phyloP scores from a whole-genome alignment of 1,284 basidiomycete genomes.

The Heterobasidion irregulare region DNA sequence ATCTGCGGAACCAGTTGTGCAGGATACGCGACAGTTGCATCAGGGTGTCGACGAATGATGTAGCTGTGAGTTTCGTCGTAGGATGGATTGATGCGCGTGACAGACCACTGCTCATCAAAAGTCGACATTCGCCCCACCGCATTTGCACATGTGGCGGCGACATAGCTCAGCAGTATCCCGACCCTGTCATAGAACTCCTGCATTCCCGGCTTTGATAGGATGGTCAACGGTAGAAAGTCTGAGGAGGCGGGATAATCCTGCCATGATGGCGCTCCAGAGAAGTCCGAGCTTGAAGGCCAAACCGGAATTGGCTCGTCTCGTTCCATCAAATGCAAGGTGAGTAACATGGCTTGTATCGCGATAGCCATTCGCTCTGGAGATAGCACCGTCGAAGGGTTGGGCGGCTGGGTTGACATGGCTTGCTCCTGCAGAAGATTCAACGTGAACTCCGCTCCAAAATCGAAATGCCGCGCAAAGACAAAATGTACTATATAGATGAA shows the following conservation, averaged over 20 bases:
- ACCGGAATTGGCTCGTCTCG: slow-evolving; percentile 57
- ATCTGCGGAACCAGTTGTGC: slow-evolving; percentile 57
- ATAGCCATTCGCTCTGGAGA: slow-evolving; percentile 70
- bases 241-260: slow-evolving; percentile 71
- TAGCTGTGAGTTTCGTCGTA: slow-evolving; percentile 66
- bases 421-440: slow-evolving; percentile 73
- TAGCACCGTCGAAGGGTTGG: slow-evolving; percentile 35
- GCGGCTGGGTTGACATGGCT: slow-evolving; percentile 33
- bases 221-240: slow-evolving; percentile 44
- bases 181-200: slow-evolving; percentile 69
- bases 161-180: slow-evolving; percentile 51
- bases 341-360: slow-evolving; percentile 70
- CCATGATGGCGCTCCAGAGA: slow-evolving; percentile 47
- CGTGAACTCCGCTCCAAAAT: slow-evolving; percentile 80
- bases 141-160: slow-evolving; percentile 61
- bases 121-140: slow-evolving; percentile 72
- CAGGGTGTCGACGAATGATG: slow-evolving; percentile 59
- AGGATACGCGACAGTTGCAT: slow-evolving; percentile 69
- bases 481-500: slow-evolving; percentile 81
- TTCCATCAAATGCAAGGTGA: slow-evolving; percentile 69
- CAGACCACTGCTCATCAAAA: slow-evolving; percentile 77
- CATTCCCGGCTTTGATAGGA: slow-evolving; percentile 60
- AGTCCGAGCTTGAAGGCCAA: slow-evolving; percentile 76
- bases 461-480: slow-evolving; percentile 78
- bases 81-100: slow-evolving; percentile 48